These are phyloP conservation scores for Schwanniomyces vanrijiae DNA, from an alignment of 805 yeast species.

Conservation along the genomic window DNA sequence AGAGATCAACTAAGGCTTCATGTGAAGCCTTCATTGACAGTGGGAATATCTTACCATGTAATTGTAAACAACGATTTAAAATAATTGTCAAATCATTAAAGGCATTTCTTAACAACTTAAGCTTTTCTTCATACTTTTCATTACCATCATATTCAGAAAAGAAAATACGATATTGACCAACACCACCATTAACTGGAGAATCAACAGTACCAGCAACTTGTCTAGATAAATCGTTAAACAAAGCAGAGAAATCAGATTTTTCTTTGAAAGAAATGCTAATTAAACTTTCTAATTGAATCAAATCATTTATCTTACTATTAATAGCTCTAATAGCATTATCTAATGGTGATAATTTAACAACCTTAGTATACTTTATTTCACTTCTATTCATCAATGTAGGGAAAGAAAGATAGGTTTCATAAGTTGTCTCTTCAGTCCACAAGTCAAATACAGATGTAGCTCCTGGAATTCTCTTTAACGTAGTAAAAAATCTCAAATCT, in stretches of 20 bases:
- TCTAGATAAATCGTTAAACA: conserved; percentile 66
- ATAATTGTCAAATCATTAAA: conserved; percentile 70
- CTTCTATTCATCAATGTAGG: conserved; percentile 88
- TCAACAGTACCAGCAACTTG: conserved; percentile 83
- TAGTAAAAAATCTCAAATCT: conserved; percentile 67
- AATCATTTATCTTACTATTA: conserved; percentile 66
- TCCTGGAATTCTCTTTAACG: conserved; percentile 71
- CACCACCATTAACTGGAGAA: conserved; percentile 92
- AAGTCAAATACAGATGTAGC: conserved; percentile 68
- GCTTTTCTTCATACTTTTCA: conserved; percentile 27
- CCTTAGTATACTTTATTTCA: conserved; percentile 53
- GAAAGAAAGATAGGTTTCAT: conserved; percentile 72
- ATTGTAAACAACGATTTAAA: conserved; percentile 60
- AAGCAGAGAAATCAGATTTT: conserved; percentile 45
- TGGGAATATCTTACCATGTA: conserved; percentile 69
- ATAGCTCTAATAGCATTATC: conserved; percentile 76
- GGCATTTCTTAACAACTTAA: conserved; percentile 44
- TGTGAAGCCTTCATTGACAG: conserved; percentile 60
- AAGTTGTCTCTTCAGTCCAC: conserved; percentile 88
- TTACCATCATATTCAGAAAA: conserved; percentile 43
- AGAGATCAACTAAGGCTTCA: conserved; percentile 61
- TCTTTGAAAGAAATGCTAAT: conserved; percentile 53
- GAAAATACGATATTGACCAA: conserved; percentile 76
- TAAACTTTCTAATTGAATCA: conserved; percentile 65
- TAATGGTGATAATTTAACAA: conserved; percentile 71